Evolutionary conservation across 345 rosid genomes (phyloP), one percentile per base, ranked within the genome.

Genomic region (Syzygium aqueum): DNA sequence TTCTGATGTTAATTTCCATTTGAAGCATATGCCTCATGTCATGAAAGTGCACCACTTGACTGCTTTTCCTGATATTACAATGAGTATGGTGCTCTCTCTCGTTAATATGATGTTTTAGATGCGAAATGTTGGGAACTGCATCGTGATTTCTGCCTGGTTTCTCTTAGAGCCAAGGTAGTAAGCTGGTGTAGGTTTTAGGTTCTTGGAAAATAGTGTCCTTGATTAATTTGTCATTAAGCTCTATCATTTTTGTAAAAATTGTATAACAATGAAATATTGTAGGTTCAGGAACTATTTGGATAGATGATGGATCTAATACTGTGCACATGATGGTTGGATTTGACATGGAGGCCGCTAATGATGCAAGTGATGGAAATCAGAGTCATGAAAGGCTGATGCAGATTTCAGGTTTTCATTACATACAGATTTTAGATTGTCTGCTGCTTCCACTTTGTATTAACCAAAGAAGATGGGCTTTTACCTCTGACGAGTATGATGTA

Each of bases 11-110:
- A 86, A 87, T 80, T 89, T 90, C 90, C 87, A 90, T 67, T 89
- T 94, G 90, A 92, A 89, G 90, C 93, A 85, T 80, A 89, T 95
- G 89, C 95, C 96, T 88, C 92, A 86, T 86, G 85, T 90, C 82
- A 92, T 91, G 94, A 94, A 93, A 89, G 97, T 95, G 90, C 97
- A 93, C 57, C 95, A 93, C 88, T 86, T 95, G 91, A 95, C 96
- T 85, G 87, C 93, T 89, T 87, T 92, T 87, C 97, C 97, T 84
- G 97, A 94, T 87, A 56, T 90, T 86, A 91, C 95, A 53, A 88
- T 87, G 90, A 90, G 98, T 96, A 95, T 90, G 94, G 73, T 77
- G 63, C 84, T 90, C 49, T 87, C 67, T 59, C 51, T 77, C 53
- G 30, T 77, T 50, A 63, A 59, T 43, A 28, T 33, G 51, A 52